Conservation (phyloP, 441 rosid genomes). For the Populus hybrid region DNA sequence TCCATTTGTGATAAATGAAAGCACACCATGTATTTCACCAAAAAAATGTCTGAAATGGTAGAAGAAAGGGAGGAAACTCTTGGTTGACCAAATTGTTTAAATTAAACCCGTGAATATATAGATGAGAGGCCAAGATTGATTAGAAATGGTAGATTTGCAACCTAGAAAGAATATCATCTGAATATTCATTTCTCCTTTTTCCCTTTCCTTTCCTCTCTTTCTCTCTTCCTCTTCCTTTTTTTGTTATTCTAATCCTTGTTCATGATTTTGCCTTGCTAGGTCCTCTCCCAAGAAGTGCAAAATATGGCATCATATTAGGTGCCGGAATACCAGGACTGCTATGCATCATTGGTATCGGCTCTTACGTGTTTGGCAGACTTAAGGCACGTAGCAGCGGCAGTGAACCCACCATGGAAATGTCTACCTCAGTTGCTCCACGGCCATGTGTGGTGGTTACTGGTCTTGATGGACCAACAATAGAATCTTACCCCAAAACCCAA, state of each 20-base stretch:
- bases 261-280: neutral
- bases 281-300: conserved; percentile 32
- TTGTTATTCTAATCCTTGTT: neutral
- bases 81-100: too few relatives aligned
- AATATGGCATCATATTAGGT: conserved; percentile 38
- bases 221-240: too few relatives aligned
- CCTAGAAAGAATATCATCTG: too few relatives aligned
- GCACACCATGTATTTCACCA: too few relatives aligned
- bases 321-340: conserved; percentile 41
- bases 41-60: too few relatives aligned
- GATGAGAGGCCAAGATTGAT: too few relatives aligned
- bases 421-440: conserved; percentile 7
- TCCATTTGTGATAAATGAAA: too few relatives aligned
- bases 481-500: conserved; percentile 61
- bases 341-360: conserved; percentile 35
- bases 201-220: too few relatives aligned
- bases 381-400: neutral
- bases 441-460: conserved; percentile 20
- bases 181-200: too few relatives aligned
- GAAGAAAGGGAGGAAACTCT: too few relatives aligned
- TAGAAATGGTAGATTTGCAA: too few relatives aligned
- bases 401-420: neutral
- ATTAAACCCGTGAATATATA: too few relatives aligned
- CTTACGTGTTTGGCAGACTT: conserved; percentile 29
- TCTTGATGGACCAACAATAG: conserved; percentile 52